Base-by-base conservation (phyloP, 306 rosid species). In the Inga laurina region DNA sequence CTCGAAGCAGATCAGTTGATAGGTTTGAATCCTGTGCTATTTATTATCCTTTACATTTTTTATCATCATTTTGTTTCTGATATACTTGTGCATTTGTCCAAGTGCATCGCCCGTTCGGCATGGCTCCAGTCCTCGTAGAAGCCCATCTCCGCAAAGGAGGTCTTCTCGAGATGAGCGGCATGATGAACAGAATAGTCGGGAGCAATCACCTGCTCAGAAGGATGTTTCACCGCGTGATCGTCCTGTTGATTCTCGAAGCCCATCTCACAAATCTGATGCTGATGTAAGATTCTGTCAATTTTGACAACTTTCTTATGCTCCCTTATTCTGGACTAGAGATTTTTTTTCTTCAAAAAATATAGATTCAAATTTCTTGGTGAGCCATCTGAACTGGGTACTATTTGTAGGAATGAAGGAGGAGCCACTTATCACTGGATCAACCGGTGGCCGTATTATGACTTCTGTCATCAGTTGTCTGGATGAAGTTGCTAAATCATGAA, bases 1-100 rank as follows among this genome's bases (percentile, higher is more conserved):
- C 93, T 74, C 87, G 87, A 10, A 91, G 95, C 88, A 85, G 75
- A 61, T 92, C 95, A 15, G 77, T 85, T 87, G 90, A 85, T 72
- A 90, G 93, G 95, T 92, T 82, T 66, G 46, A 16, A 19, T 77
- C 37, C 12, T 32, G 22, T 5, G 4, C 59, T 48, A 7, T 54
- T 41, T 56, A 51, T 22, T 32, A 7, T 19, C 37, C 56, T 62
- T 16, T 48, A 22, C 54, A 66, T 19, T 18, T 87, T 81, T 35
- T 82, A 83, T 66, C 19, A 30, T 34, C 24, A 43, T 72, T 48
- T 77, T 79, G 79, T 76, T 22, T 75, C 80, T 85, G 86, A 80
- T 81, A 72, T 22, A 67, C 74, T 65, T 75, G 72, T 51, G 30
- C 79, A 22, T 56, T 81, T 78, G 51, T 57, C 27, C 2, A 74